phyloP scores from a whole-genome alignment of 139 green algal genomes.

The Chlamydomonas schloesseri region DNA sequence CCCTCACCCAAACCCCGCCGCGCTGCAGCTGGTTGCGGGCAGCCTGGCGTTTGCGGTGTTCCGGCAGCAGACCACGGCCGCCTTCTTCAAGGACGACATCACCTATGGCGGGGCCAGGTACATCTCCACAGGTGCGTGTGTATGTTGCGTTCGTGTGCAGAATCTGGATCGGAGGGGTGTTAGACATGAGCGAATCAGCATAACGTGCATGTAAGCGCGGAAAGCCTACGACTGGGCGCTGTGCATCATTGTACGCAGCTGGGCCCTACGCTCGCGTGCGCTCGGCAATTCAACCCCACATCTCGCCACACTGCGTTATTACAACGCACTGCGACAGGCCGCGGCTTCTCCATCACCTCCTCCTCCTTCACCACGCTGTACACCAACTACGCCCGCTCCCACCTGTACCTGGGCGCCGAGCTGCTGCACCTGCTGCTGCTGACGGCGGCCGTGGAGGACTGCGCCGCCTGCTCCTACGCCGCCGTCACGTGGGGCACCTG shows the following conservation, averaged over 20 bases:
- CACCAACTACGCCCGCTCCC: conserved; percentile 61
- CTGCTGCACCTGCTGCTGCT: conserved; percentile 69
- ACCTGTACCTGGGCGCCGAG: conserved; percentile 72
- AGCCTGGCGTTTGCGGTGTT: conserved; percentile 76
- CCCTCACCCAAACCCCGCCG: too few relatives aligned
- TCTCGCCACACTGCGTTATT: too few relatives aligned
- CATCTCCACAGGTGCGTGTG: conserved; percentile 59
- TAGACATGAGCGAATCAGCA: too few relatives aligned
- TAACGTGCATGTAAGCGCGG: too few relatives aligned
- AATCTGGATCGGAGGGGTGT: too few relatives aligned
- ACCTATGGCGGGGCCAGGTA: conserved; percentile 77
- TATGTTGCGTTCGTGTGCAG: too few relatives aligned
- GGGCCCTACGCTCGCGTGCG: too few relatives aligned
- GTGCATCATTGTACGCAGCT: too few relatives aligned
- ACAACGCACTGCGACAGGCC: conserved; percentile 72
- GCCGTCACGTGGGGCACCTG: conserved; percentile 71
- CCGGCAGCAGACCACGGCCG: conserved; percentile 65
- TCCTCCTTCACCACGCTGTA: conserved; percentile 69
- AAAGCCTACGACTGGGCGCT: too few relatives aligned
- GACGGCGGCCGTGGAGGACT: conserved; percentile 56
- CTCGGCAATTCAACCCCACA: too few relatives aligned
- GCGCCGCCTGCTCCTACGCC: conserved; percentile 49
- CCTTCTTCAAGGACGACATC: conserved; percentile 69
- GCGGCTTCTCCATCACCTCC: conserved; percentile 81
- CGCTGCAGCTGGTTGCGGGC: conserved; percentile 53